These are phyloP conservation scores for Agroathelia rolfsii DNA, from an alignment of 1,284 basidiomycete species.

Conservation along the genomic window DNA sequence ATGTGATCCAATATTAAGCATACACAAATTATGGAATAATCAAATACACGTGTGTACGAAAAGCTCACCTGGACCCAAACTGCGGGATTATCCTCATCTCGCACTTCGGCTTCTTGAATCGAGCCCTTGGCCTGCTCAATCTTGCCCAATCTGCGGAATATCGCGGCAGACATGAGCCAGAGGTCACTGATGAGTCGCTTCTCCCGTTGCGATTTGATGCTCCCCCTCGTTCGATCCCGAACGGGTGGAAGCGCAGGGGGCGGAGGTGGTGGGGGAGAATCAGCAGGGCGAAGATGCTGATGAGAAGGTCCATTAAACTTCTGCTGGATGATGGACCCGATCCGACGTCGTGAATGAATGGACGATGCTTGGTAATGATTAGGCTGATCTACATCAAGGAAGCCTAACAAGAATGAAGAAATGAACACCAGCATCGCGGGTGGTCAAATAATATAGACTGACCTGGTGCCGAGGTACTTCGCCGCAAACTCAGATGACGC, in stretches of 20 bases:
- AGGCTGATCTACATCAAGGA: constrained; percentile 50
- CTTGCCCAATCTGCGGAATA: constrained; percentile 83
- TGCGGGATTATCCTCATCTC: constrained; percentile 77
- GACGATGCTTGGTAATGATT: constrained; percentile 76
- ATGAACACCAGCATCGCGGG: constrained; percentile 2
- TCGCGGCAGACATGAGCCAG: constrained; percentile 92
- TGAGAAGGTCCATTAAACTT: constrained; percentile 23
- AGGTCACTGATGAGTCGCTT: constrained; percentile 73
- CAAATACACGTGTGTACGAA: constrained; percentile 4
- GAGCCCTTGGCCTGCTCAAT: constrained; percentile 84
- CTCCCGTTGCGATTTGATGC: constrained; percentile 46
- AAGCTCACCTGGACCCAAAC: constrained; percentile 86
- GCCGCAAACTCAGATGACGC: constrained; percentile 35
- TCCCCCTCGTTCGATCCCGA: constrained; percentile 27
- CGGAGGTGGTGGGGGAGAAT: constrained; percentile 31
- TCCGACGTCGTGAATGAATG: constrained; percentile 67
- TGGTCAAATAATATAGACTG: constrained; percentile 11
- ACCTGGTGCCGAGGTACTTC: constrained; percentile 61
- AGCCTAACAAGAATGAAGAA: constrained; percentile 32
- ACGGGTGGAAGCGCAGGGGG: constrained; percentile 24
- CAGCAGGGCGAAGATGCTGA: constrained; percentile 20
- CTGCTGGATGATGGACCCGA: constrained; percentile 38
- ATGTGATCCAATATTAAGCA: constrained; percentile 7
- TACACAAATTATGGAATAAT: constrained; percentile 1
- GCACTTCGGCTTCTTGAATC: constrained; percentile 90